Base-by-base conservation (phyloP, 2,329 filamentous ascomycete species). In the Claviceps capensis region DNA sequence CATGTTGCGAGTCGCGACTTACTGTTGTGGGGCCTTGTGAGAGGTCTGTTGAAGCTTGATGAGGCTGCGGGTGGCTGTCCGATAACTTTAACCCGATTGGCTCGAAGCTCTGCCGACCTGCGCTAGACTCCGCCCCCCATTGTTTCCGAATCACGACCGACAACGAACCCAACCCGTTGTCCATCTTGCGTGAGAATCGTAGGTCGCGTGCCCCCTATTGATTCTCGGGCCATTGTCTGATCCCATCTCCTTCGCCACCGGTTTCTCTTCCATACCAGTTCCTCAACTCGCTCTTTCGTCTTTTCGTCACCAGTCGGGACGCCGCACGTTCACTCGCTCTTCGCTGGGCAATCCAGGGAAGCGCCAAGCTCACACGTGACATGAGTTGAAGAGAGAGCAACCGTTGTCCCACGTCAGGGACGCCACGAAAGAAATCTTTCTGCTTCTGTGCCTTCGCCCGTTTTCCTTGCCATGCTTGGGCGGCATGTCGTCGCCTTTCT, bases 401-500 rank as follows among this genome's bases (percentile, higher is more conserved):
- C 42, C 16, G 4, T 6, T 17, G 9, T 23, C 23, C 26, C 40
- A 38, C n/a, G 17, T 14, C 34, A 45, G 16, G 34, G 44, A 26
- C 44, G 44, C 44, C 26, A 2, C 23, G 23, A 5, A 13, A n/a
- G 16, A 11, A 17, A 43, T 22, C 14, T 34, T 19, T 13, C 30
- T 7, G n/a, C 34, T 37, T 38, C 42, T 38, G 13, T 17, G 16
- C 22, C 42, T 17, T n/a, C 50, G 34, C 5, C 9, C 4, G 7
- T 51, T 19, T 43, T 37, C 22, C 22, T 42, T 40, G 42, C 19
- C 23, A 58, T 59, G 55, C 55, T 56, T 37, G 17, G 53, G 26
- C 42, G 51, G 45, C 54, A 63, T 50, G 40, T 56, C 49, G 40
- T 56, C 26, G 53, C 51, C 40, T 36, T 59, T 42, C 50, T 61